A percentile compares a stretch with the other conserved stretches of the same genome.
Evolutionary conservation across 148 eudicot species (phyloP).

Genomic region (Camellia japonica): DNA sequence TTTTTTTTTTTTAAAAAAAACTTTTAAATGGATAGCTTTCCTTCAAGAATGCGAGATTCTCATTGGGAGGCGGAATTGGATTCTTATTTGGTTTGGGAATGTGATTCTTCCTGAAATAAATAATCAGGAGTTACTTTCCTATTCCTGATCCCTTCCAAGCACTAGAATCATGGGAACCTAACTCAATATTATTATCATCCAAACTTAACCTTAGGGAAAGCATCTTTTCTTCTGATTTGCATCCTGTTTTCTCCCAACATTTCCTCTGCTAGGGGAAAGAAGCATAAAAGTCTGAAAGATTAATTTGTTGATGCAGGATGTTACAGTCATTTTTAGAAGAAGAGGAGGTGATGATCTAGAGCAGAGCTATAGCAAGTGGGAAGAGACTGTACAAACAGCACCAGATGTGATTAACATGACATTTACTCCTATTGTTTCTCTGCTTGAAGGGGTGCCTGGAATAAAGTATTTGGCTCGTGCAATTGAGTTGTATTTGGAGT

Average conservation of each 20-base stretch:
- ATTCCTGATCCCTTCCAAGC: no score
- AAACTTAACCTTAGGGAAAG: no score
- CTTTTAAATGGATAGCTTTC: no score
- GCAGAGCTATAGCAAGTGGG: slow-evolving; percentile 90
- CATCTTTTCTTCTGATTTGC: background rate
- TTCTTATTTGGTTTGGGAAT: no score
- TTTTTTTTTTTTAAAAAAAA: no score
- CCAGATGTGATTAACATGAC: slow-evolving; percentile 97
- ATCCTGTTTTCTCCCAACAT: background rate
- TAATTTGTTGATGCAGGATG: slow-evolving; percentile 61
- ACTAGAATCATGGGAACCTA: no score
- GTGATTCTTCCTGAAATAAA: no score
- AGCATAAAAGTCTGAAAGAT: slow-evolving; percentile 1
- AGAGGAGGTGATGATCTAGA: slow-evolving; percentile 99
- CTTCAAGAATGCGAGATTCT: no score
- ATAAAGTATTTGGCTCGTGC: slow-evolving; percentile 80
- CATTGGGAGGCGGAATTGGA: no score
- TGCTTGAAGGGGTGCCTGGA: slow-evolving; percentile 82
- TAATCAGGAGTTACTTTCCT: no score
- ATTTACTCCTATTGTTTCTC: slow-evolving; percentile 79
- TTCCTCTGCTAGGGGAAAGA: background rate
- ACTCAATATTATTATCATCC: background rate
- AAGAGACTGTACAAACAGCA: slow-evolving; percentile 61
- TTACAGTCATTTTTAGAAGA: slow-evolving; percentile 91
- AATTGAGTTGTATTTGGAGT: slow-evolving; percentile 88